A percentile compares a stretch with the other conserved stretches of the same genome.
Evolutionary conservation across 208 protist genomes (phyloP).

Genomic region (Trypanosoma scelopori): DNA sequence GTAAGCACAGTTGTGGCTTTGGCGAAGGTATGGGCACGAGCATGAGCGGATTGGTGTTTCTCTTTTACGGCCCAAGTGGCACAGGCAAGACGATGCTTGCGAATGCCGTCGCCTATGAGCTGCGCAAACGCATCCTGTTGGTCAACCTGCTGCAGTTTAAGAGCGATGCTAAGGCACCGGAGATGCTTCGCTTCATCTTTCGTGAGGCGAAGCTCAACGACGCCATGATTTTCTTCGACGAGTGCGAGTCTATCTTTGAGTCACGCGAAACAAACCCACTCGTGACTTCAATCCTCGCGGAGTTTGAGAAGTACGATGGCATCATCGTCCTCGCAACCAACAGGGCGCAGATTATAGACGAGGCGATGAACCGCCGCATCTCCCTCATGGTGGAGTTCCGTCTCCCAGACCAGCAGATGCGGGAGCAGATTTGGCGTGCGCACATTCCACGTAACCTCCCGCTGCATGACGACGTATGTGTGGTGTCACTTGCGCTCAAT

Average conservation of each 20-base stretch:
- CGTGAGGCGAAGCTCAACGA: slow-evolving; percentile 91
- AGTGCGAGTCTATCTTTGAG: slow-evolving; percentile 93
- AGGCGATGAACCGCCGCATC: slow-evolving; percentile 94
- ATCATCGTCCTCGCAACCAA: slow-evolving; percentile 93
- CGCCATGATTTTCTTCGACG: slow-evolving; percentile 93
- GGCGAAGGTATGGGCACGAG: slow-evolving; percentile 63
- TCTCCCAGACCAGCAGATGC: slow-evolving; percentile 85
- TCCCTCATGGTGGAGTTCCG: slow-evolving; percentile 91
- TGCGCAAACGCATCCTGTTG: slow-evolving; percentile 86
- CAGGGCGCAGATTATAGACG: slow-evolving; percentile 84
- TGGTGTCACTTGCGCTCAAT: slow-evolving; percentile 72
- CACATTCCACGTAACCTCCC: slow-evolving; percentile 68
- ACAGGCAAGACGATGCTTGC: slow-evolving; percentile 95
- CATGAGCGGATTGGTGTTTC: slow-evolving; percentile 76
- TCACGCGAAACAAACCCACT: slow-evolving; percentile 73
- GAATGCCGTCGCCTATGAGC: slow-evolving; percentile 89
- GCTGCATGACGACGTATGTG: slow-evolving; percentile 63
- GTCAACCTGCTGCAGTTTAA: slow-evolving; percentile 87
- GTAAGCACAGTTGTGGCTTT: slow-evolving; percentile 77
- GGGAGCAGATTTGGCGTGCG: slow-evolving; percentile 78
- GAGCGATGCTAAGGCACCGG: slow-evolving; percentile 46
- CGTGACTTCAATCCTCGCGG: slow-evolving; percentile 85
- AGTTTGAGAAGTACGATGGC: slow-evolving; percentile 91
- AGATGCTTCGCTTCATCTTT: slow-evolving; percentile 90
- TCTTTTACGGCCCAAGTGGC: slow-evolving; percentile 91